These are phyloP conservation scores for Saccharomycopsis malanga DNA, from an alignment of 805 yeast species.

Conservation along the genomic window DNA sequence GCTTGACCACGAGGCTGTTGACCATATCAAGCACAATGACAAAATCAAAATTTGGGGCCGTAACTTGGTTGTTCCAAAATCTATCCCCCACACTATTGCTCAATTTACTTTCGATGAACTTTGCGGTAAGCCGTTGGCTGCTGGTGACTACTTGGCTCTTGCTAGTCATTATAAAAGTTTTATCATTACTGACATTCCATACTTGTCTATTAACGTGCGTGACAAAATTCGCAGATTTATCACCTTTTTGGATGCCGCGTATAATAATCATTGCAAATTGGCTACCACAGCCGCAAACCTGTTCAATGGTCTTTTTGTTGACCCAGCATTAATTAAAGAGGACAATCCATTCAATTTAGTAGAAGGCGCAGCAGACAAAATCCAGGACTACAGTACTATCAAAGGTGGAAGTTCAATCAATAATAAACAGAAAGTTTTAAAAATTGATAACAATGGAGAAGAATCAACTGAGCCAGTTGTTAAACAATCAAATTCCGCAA, in stretches of 20 bases:
- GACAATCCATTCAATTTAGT: slow-evolving; percentile 38
- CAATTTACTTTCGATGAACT: slow-evolving; percentile 81
- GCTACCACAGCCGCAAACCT: slow-evolving; percentile 88
- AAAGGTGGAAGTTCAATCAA: slow-evolving; percentile 24
- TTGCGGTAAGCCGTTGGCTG: slow-evolving; percentile 83
- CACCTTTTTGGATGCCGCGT: slow-evolving; percentile 91
- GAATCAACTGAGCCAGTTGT: slow-evolving; percentile 44
- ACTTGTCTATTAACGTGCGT: slow-evolving; percentile 65
- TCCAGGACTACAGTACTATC: slow-evolving; percentile 28
- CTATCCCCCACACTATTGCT: slow-evolving; percentile 76
- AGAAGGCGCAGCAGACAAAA: slow-evolving; percentile 28
- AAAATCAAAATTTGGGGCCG: slow-evolving; percentile 79
- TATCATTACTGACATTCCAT: slow-evolving; percentile 90
- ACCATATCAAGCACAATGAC: slow-evolving; percentile 19
- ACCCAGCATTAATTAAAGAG: slow-evolving; percentile 54
- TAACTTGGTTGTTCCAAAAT: slow-evolving; percentile 62
- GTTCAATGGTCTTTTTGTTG: slow-evolving; percentile 78
- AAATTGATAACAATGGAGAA: slow-evolving; percentile 27
- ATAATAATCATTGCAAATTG: slow-evolving; percentile 80
- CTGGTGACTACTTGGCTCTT: slow-evolving; percentile 86
- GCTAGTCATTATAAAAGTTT: slow-evolving; percentile 71
- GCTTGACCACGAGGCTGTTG: slow-evolving; percentile 34
- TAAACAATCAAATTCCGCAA: slow-evolving; percentile 60
- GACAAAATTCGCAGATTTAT: slow-evolving; percentile 88
- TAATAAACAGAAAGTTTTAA: slow-evolving; percentile 19